phyloP scores from a whole-genome alignment of 495 filamentous ascomycete genomes.

The Aspergillus bridgeri region DNA sequence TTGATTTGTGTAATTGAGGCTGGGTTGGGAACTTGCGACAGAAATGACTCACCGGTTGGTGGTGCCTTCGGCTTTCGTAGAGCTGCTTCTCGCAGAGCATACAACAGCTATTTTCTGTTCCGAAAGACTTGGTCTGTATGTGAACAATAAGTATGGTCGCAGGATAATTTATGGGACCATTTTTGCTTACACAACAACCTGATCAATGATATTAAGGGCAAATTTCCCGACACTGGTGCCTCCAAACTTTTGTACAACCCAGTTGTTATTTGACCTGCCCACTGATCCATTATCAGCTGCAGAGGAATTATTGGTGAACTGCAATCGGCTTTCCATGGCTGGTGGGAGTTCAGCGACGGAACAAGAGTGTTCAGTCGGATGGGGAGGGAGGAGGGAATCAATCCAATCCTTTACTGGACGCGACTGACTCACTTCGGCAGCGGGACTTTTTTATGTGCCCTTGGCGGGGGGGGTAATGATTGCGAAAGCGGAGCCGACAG shows the following conservation, averaged over 20 bases:
- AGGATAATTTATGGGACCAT: neutral
- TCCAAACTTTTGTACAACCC: conserved; percentile 86
- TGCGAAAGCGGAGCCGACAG: conserved; percentile 39
- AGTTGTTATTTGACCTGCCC: conserved; percentile 34
- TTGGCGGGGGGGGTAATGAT: conserved; percentile 18
- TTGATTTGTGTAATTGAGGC: no score
- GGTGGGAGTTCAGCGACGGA: conserved; percentile 1
- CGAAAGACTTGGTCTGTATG: conserved; percentile 58
- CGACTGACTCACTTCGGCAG: conserved; percentile 8
- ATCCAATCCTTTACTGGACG: neutral
- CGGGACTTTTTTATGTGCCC: conserved; percentile 25
- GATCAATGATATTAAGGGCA: conserved; percentile 64
- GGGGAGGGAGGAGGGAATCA: neutral
- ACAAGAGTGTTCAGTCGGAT: conserved; percentile 7
- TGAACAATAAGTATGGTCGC: conserved; percentile 5
- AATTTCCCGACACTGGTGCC: conserved; percentile 74
- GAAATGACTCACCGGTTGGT: conserved; percentile 79
- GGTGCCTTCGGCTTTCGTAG: conserved; percentile 86
- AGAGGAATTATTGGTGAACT: conserved; percentile 11
- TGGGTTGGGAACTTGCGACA: neutral
- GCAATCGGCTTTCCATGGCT: conserved; percentile 19
- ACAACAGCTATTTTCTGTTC: conserved; percentile 77
- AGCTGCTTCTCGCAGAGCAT: conserved; percentile 87
- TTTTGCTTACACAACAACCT: conserved; percentile 68
- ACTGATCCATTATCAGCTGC: conserved; percentile 11